Evolutionary conservation across 192 early-diverging fungal genomes (phyloP).

Genomic region (Coemansia guatemalensis): DNA sequence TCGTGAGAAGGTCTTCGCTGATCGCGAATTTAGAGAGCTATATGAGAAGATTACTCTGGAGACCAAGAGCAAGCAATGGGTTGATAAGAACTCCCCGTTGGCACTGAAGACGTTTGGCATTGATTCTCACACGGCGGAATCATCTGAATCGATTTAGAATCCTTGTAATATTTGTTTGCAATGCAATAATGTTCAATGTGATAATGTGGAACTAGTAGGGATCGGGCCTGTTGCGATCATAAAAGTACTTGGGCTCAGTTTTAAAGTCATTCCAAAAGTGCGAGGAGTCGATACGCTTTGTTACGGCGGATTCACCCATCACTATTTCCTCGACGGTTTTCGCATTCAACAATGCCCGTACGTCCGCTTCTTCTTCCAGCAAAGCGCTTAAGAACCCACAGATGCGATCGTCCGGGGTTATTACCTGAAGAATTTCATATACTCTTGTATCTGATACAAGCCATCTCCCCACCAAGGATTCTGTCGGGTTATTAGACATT

Average conservation of each 20-base stretch:
- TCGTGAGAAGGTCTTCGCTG: constrained; percentile 22
- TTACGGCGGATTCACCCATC: constrained; percentile 27
- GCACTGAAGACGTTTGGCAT: constrained; percentile 17
- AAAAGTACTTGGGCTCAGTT: constrained; percentile 29
- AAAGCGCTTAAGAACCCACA: constrained; percentile 27
- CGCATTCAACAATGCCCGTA: constrained; percentile 17
- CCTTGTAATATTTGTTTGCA: background rate
- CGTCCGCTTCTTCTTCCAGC: constrained; percentile 11
- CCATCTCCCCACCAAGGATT: constrained; percentile 25
- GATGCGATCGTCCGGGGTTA: constrained; percentile 22
- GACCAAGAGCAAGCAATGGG: constrained; percentile 42
- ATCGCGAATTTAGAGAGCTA: constrained; percentile 17
- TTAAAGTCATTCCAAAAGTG: constrained; percentile 33
- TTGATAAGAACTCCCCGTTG: constrained; percentile 13
- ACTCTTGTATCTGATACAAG: constrained; percentile 40
- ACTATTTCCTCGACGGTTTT: constrained; percentile 17
- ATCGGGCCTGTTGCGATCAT: constrained; percentile 19
- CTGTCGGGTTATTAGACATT: background rate
- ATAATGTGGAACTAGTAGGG: constrained; percentile 4
- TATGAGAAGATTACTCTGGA: constrained; percentile 22
- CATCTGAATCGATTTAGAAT: background rate
- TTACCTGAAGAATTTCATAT: constrained; percentile 38
- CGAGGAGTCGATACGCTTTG: constrained; percentile 41
- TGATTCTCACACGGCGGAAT: background rate
- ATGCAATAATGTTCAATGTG: no score